These are phyloP conservation scores for Bauhinia variegata DNA, from an alignment of 306 rosid genomes.

Conservation along the genomic window DNA sequence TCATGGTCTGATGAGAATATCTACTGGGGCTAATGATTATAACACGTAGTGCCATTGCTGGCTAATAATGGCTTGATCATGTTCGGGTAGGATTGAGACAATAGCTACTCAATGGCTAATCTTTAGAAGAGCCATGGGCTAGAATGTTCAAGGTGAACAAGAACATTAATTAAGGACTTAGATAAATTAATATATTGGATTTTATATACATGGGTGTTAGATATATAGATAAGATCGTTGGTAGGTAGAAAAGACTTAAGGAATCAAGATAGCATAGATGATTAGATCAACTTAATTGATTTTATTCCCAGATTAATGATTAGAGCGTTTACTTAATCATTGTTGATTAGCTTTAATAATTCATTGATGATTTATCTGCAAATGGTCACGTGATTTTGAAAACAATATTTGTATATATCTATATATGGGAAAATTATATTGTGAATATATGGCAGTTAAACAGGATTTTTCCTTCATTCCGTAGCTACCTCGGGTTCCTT, in stretches of 20 bases:
- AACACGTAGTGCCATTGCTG: neutral
- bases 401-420: slow-evolving; percentile 12
- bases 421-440: no score
- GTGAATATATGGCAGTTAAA: no score
- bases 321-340: neutral
- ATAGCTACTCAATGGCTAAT: slow-evolving; percentile 1
- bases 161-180: neutral
- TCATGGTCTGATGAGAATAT: no score
- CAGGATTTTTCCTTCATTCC: slow-evolving; percentile 31
- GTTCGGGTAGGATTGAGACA: slow-evolving; percentile 17
- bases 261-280: slow-evolving; percentile 7
- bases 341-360: slow-evolving; percentile 5
- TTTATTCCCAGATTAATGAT: neutral
- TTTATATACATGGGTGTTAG: slow-evolving; percentile 15
- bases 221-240: slow-evolving; percentile 1
- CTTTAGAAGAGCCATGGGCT: neutral
- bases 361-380: no score
- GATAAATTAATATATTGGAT: neutral
- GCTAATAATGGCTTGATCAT: no score
- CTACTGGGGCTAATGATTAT: no score
- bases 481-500: slow-evolving; percentile 48
- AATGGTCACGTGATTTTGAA: slow-evolving; percentile 30
- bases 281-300: neutral
- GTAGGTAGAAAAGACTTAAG: neutral
- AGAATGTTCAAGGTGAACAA: slow-evolving; percentile 15